Percentiles rank a stretch among this genome's conserved stretches.
Evolutionary conservation across 148 eudicot species (phyloP).

Genomic region (Chenopodium album): DNA sequence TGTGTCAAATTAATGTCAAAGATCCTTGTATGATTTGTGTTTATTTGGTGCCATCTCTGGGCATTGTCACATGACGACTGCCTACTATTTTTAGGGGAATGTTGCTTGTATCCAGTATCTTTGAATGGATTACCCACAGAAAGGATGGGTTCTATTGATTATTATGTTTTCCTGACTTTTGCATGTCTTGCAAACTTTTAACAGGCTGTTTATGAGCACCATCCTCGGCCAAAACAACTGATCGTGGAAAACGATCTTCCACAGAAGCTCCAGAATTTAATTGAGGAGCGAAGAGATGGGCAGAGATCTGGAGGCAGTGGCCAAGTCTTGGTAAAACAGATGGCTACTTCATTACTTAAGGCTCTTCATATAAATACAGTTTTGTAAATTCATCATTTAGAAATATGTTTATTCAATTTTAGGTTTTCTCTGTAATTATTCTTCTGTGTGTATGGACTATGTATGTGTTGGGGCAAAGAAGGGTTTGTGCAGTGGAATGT

Average conservation of each 20-base stretch:
- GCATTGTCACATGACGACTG: not conserved
- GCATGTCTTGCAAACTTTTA: not conserved
- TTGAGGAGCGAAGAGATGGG: constrained; percentile 96
- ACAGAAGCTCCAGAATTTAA: constrained; percentile 89
- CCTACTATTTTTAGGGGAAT: not conserved
- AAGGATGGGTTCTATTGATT: not conserved
- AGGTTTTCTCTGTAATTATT: constrained; percentile 21
- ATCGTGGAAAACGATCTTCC: constrained; percentile 95
- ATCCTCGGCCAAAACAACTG: constrained; percentile 95
- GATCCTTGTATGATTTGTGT: not conserved
- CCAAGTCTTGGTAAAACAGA: constrained; percentile 96
- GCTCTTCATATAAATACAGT: constrained; percentile 98
- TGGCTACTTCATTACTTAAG: constrained; percentile 97
- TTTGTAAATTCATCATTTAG: constrained; percentile 35
- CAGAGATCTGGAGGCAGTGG: constrained; percentile 81
- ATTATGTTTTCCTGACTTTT: constrained; percentile 8
- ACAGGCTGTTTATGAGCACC: constrained; percentile 98
- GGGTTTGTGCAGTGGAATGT: not conserved
- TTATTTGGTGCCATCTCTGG: not conserved
- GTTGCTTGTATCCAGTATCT: not conserved
- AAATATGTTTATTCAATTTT: constrained; percentile 11
- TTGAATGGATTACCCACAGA: not conserved
- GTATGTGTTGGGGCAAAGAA: not conserved
- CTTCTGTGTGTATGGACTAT: not conserved
- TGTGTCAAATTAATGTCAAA: not conserved